A percentile compares a stretch with the other conserved stretches of the same genome.
Evolutionary conservation across 2,329 filamentous ascomycete genomes (phyloP).

Genomic region (Dactylellina parvicollis): DNA sequence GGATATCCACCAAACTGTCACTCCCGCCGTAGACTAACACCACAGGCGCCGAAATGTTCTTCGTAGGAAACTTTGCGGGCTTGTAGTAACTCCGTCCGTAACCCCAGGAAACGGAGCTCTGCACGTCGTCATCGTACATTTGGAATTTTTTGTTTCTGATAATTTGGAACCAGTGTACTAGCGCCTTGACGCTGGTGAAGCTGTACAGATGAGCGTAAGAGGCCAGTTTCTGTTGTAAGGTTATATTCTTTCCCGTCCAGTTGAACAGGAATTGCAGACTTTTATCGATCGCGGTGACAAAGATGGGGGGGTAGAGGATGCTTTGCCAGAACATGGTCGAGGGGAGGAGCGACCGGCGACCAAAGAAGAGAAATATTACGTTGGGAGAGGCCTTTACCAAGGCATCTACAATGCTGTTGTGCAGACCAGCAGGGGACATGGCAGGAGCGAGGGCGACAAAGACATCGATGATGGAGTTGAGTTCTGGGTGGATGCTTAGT

Average conservation of each 20-base stretch:
- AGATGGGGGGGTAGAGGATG: constrained; percentile 88
- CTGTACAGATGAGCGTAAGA: constrained; percentile 96
- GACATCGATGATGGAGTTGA: constrained; percentile 93
- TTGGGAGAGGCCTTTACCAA: constrained; percentile 93
- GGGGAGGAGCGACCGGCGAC: constrained; percentile 86
- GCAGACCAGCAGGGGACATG: constrained; percentile 92
- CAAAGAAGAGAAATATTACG: constrained; percentile 91
- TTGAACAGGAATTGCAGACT: constrained; percentile 85
- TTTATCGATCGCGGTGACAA: constrained; percentile 85
- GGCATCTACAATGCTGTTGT: constrained; percentile 89
- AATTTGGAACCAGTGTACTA: constrained; percentile 99
- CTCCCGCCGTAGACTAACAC: constrained; percentile 92
- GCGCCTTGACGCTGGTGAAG: constrained; percentile 93
- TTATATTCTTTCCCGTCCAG: constrained; percentile 87
- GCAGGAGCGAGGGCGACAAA: constrained; percentile 96
- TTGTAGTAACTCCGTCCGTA: constrained; percentile 83
- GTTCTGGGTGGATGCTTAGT: constrained; percentile 86
- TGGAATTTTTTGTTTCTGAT: constrained; percentile 96
- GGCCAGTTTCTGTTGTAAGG: constrained; percentile 85
- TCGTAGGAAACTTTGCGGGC: constrained; percentile 93
- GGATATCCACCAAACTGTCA: constrained; percentile 93
- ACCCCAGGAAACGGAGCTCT: constrained; percentile 71
- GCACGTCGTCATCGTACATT: constrained; percentile 96
- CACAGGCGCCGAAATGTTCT: constrained; percentile 95
- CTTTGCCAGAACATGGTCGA: constrained; percentile 98